Percentiles rank a stretch among this genome's conserved stretches.
Conservation (phyloP, 2,329 filamentous ascomycete genomes). For the Botryotinia convoluta region DNA sequence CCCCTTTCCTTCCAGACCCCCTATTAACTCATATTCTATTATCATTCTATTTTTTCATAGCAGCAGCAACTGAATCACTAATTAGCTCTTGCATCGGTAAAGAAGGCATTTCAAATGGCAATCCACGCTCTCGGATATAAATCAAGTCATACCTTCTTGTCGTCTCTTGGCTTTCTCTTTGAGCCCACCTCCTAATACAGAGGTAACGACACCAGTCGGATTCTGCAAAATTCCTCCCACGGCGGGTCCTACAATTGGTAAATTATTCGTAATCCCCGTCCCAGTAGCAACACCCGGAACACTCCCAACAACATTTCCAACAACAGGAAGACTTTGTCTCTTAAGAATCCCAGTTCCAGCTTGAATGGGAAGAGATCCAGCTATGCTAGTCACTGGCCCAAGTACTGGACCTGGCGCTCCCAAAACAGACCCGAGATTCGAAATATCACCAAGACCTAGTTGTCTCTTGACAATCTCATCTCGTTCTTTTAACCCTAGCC, state of each 20-base stretch:
- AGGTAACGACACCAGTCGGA: neutral
- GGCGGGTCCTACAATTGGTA: neutral
- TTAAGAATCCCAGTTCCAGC: too few species aligned
- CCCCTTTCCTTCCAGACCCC: neutral
- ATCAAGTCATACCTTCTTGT: neutral
- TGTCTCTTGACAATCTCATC: neutral
- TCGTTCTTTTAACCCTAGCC: neutral
- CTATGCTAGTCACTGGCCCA: too few species aligned
- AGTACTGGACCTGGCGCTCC: too few species aligned
- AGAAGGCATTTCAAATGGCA: fast-evolving
- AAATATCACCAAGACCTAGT: too few species aligned
- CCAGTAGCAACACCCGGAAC: neutral
- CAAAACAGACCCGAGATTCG: too few species aligned
- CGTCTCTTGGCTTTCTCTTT: neutral
- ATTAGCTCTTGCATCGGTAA: neutral
- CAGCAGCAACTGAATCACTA: neutral
- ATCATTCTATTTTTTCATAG: neutral
- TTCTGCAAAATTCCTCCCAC: neutral
- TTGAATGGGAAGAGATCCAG: too few species aligned
- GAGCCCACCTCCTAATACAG: neutral
- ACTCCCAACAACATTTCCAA: neutral
- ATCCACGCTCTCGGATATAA: too few species aligned
- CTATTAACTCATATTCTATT: too few species aligned
- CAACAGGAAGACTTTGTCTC: neutral
- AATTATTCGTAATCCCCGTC: neutral